Percentiles rank a stretch among this genome's conserved stretches.
Evolutionary conservation across 179 eudicot genomes (phyloP).

Genomic region (Beta macrorhiza): DNA sequence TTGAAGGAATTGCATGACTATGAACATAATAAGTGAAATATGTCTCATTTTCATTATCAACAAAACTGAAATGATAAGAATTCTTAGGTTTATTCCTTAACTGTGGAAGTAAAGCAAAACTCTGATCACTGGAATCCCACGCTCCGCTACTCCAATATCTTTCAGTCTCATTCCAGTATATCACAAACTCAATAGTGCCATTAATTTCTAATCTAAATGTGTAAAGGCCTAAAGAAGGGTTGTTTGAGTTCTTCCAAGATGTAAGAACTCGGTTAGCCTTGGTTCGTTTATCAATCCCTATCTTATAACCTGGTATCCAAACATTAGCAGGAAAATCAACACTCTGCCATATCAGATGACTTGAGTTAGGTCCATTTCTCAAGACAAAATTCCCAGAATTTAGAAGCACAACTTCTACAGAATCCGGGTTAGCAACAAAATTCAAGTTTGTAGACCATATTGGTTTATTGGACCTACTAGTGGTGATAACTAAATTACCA

Average conservation of each 20-base stretch:
- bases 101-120: not conserved
- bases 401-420: constrained; percentile 22
- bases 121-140: not conserved
- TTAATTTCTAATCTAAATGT: not conserved
- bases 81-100: not conserved
- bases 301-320: constrained; percentile 3
- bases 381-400: constrained; percentile 2
- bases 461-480: constrained; percentile 20
- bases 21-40: constrained; percentile 6
- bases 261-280: not conserved
- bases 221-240: not conserved
- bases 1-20: not conserved
- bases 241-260: constrained; percentile 12
- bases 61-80: not conserved
- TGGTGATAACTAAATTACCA: constrained; percentile 41
- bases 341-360: constrained; percentile 13
- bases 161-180: not conserved
- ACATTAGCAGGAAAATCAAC: constrained; percentile 1
- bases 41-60: constrained; percentile 14
- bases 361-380: constrained; percentile 3
- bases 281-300: constrained; percentile 6
- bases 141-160: constrained; percentile 5
- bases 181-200: constrained; percentile 3
- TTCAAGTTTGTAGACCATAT: constrained; percentile 41
- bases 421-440: constrained; percentile 10